Evolutionary conservation across 148 eudicot genomes (phyloP).

Genomic region (Diospyros kaki): DNA sequence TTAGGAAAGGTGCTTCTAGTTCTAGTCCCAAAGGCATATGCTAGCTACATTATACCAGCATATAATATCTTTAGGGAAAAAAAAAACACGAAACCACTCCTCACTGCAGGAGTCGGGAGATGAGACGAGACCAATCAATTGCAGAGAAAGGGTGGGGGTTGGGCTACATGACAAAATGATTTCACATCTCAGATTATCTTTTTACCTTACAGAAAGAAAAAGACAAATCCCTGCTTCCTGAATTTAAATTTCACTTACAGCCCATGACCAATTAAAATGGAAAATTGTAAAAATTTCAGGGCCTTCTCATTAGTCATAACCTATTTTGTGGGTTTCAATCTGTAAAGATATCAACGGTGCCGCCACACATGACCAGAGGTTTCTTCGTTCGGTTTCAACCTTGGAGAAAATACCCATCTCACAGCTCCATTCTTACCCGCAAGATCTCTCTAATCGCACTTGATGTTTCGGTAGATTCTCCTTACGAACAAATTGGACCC

Average conservation of each 20-base stretch:
- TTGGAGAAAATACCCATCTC: background rate
- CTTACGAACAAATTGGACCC: conserved; percentile 46
- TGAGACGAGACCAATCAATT: conserved; percentile 5
- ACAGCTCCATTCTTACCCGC: background rate
- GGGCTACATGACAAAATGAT: too few species aligned
- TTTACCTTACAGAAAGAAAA: background rate
- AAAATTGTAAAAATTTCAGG: conserved; percentile 8
- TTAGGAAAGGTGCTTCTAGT: too few species aligned
- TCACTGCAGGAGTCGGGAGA: background rate
- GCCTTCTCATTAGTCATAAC: conserved; percentile 4
- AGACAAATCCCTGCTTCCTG: conserved; percentile 12
- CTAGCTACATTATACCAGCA: too few species aligned
- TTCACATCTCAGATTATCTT: background rate
- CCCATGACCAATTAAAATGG: background rate
- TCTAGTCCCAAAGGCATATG: too few species aligned
- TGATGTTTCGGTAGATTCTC: conserved; percentile 44
- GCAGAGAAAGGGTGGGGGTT: background rate
- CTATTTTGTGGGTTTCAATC: conserved; percentile 4
- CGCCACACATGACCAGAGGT: background rate
- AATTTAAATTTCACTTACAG: conserved; percentile 14
- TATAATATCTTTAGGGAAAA: background rate
- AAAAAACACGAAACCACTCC: background rate
- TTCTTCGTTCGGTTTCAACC: background rate
- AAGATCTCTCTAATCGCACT: conserved; percentile 32
- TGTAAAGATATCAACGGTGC: background rate